Conservation (phyloP, 2,329 filamentous ascomycete species). For the Helicocarpus griseus region DNA sequence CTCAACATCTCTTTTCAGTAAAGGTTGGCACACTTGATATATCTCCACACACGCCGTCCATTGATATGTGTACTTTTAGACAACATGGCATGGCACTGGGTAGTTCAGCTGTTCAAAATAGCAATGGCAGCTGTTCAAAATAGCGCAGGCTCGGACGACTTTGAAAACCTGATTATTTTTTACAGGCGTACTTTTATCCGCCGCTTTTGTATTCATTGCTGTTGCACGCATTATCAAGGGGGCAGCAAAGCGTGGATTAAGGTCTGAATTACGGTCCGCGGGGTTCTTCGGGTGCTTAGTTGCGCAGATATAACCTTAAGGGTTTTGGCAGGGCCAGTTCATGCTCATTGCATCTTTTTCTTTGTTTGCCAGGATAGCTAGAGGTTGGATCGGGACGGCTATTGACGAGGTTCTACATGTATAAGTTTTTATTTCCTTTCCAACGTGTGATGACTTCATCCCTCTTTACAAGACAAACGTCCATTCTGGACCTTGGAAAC, state of each 20-base stretch:
- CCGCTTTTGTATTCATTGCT: not conserved
- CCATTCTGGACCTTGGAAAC: too few species aligned
- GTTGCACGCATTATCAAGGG: not conserved
- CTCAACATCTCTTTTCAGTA: not conserved
- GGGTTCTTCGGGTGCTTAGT: not conserved
- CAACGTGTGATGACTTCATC: too few species aligned
- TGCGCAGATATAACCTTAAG: too few species aligned
- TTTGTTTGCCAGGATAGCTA: not conserved
- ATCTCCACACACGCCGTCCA: too few species aligned
- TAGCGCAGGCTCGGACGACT: not conserved
- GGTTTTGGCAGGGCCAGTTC: not conserved
- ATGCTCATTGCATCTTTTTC: not conserved
- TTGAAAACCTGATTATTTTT: constrained; percentile 2
- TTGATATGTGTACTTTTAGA: too few species aligned
- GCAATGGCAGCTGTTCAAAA: constrained; percentile 1
- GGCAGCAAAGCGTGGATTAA: not conserved
- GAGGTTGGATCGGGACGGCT: too few species aligned
- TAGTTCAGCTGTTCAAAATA: too few species aligned
- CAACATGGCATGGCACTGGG: too few species aligned
- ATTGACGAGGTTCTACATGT: too few species aligned
- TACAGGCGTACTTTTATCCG: not conserved
- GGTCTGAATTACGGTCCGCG: not conserved
- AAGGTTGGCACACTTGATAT: too few species aligned
- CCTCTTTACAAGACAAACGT: too few species aligned
- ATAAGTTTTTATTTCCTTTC: too few species aligned